Percentiles rank a stretch among this genome's conserved stretches.
phyloP scores from a whole-genome alignment of 306 rosid species.

The Pterocarpus macrocarpus region DNA sequence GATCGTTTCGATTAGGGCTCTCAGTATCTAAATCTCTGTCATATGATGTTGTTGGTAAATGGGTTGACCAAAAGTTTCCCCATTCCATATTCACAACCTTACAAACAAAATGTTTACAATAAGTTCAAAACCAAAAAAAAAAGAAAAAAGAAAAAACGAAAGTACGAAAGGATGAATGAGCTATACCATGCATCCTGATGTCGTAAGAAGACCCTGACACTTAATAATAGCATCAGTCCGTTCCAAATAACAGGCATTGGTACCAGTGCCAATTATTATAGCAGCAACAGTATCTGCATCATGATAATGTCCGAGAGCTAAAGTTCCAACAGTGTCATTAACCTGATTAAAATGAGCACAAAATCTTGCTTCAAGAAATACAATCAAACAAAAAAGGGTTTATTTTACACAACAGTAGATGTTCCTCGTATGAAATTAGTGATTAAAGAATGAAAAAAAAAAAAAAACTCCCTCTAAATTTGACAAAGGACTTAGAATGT shows the following conservation, averaged over 20 bases:
- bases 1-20: constrained; percentile 88
- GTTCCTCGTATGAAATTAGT: too few relatives aligned
- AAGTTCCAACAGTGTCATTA: constrained; percentile 83
- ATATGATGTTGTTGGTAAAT: constrained; percentile 78
- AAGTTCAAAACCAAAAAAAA: neutral
- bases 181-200: constrained; percentile 79
- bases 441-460: neutral
- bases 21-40: constrained; percentile 76
- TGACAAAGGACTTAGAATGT: neutral
- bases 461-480: neutral
- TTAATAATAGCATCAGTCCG: constrained; percentile 84
- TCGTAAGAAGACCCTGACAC: constrained; percentile 75
- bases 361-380: constrained; percentile 23
- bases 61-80: constrained; percentile 91
- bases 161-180: neutral
- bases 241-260: constrained; percentile 90
- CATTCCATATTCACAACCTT: constrained; percentile 91
- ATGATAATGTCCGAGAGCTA: constrained; percentile 82
- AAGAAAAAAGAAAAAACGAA: neutral
- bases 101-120: constrained; percentile 31
- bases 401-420: constrained; percentile 8
- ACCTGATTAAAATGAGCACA: constrained; percentile 57
- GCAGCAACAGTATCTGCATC: constrained; percentile 88
- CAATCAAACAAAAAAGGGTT: constrained; percentile 28
- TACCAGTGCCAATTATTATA: constrained; percentile 79